Evolutionary conservation across 208 protist species (phyloP).

Genomic region (Wallacemonas sp.): DNA sequence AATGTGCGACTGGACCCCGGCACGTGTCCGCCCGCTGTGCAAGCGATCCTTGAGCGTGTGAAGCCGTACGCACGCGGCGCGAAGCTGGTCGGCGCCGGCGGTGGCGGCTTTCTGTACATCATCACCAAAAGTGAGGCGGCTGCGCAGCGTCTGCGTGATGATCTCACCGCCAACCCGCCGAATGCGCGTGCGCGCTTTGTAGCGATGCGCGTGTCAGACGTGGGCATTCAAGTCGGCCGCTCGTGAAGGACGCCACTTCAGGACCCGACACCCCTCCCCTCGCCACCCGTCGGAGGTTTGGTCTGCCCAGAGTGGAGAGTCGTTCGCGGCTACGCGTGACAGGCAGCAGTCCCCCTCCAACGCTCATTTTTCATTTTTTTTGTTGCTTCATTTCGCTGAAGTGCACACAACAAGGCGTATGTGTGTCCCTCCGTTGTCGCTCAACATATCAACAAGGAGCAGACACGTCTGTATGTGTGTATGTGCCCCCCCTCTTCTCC

Average conservation of each 20-base stretch:
- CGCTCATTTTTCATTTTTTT: slow-evolving; percentile 2
- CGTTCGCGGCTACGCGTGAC: too few relatives aligned
- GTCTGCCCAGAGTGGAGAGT: too few relatives aligned
- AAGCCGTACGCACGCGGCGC: slow-evolving; percentile 42
- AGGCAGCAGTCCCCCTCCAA: too few relatives aligned
- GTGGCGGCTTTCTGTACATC: slow-evolving; percentile 68
- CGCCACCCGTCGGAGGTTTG: too few relatives aligned
- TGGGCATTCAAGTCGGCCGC: slow-evolving; percentile 32
- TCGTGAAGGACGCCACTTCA: slow-evolving; percentile 19
- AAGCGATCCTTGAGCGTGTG: slow-evolving; percentile 35
- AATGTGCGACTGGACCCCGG: slow-evolving; percentile 47
- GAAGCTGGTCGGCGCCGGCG: slow-evolving; percentile 56
- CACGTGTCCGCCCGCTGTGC: slow-evolving; percentile 26
- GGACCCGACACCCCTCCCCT: too few relatives aligned
- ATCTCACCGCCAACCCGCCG: slow-evolving; percentile 29
- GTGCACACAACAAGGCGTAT: too few relatives aligned
- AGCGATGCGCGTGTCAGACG: slow-evolving; percentile 35
- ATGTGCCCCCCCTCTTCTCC: neutral
- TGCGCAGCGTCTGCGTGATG: slow-evolving; percentile 29
- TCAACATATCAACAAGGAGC: too few relatives aligned
- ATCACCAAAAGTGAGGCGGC: slow-evolving; percentile 45
- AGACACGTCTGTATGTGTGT: too few relatives aligned
- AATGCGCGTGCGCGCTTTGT: slow-evolving; percentile 56
- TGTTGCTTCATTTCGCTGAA: too few relatives aligned
- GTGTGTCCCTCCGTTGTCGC: too few relatives aligned